Percentiles rank a stretch among this genome's conserved stretches.
These are phyloP conservation scores for Knufia fluminis DNA, from an alignment of 2,329 filamentous ascomycete species.

Conservation along the genomic window DNA sequence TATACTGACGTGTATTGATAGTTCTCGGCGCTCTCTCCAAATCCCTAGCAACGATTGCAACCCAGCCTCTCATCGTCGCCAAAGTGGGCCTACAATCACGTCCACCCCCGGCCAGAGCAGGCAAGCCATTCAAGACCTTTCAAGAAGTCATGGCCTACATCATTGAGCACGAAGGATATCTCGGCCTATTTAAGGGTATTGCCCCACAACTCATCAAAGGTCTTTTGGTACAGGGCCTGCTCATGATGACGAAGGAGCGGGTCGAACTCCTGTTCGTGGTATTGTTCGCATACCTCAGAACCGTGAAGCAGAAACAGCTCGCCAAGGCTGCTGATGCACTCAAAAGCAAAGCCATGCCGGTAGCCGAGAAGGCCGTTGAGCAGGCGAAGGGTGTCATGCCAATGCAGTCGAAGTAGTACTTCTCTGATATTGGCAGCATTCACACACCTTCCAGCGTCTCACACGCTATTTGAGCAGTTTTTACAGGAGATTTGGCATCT, in stretches of 20 bases:
- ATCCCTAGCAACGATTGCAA: conserved; percentile 78
- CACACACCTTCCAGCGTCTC: no score
- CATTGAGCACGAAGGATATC: conserved; percentile 70
- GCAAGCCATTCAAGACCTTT: conserved; percentile 89
- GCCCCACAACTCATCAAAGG: conserved; percentile 90
- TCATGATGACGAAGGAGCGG: conserved; percentile 99
- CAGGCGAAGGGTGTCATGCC: conserved; percentile 49
- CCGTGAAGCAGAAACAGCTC: conserved; percentile 60
- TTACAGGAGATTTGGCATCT: no score
- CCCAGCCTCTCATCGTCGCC: conserved; percentile 92
- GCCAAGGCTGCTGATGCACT: conserved; percentile 50
- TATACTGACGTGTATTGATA: no score
- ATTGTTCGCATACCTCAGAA: conserved; percentile 71
- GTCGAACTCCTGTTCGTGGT: conserved; percentile 84
- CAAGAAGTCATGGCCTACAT: conserved; percentile 93
- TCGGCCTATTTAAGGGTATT: conserved; percentile 93
- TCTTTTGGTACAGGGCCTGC: conserved; percentile 80
- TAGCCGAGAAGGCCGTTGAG: conserved; percentile 19
- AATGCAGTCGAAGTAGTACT: conserved; percentile 40
- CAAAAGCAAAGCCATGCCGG: conserved; percentile 12
- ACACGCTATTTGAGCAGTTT: no score
- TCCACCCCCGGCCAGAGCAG: conserved; percentile 71
- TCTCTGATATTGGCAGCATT: no score
- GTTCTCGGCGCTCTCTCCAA: conserved; percentile 92
- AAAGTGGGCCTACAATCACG: conserved; percentile 95